Base-by-base conservation (phyloP, 1,284 basidiomycete species). In the Melanopsichium pennsylvanicum region DNA sequence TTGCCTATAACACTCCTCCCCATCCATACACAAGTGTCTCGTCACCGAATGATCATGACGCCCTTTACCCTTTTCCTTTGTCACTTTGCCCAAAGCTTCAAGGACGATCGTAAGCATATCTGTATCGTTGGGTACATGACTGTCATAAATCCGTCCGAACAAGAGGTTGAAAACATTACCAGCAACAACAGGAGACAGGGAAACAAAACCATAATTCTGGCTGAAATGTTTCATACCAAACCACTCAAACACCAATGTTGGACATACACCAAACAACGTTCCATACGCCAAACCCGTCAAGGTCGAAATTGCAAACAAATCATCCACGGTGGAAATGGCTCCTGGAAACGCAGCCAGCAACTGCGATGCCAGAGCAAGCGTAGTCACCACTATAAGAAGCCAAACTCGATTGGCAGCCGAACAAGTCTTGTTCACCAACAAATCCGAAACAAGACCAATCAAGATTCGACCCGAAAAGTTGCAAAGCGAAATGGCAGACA, bases 201-300 rank as follows among this genome's bases (percentile, higher is more conserved):
- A 87, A 23, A 90, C 85, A 76, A 87, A 90, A 15, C 93, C 93
- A 88, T 88, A 93, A 80, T 94, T 95, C 82, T 92, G 88, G 3
- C 87, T 88, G 73, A 91, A 88, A 72, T 89, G 88, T 87, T 88
- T 82, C 78, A 92, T 84, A 6, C 92, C 92, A 71, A 93, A 94
- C 89, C 90, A 92, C 72, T 93, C 92, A 22, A 93, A 86, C 26
- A 87, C 84, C 22, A 93, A 84, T 27, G 89, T 88, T 0, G 92
- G 91, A 72, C 86, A 85, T 13, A 90, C 82, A 5, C 90, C 90
- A 73, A 92, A 93, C 48, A 90, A 82, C 23, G 86, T 86, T 2
- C 92, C 92, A 69, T 94, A 91, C 0, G 89, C 87, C 6, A 90
- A 75, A 0, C 90, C 90, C 0, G 91, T 84, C 13, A 89, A 73